These are phyloP conservation scores for Arachnomyces sp. DNA, from an alignment of 2,329 filamentous ascomycete species.

Conservation along the genomic window DNA sequence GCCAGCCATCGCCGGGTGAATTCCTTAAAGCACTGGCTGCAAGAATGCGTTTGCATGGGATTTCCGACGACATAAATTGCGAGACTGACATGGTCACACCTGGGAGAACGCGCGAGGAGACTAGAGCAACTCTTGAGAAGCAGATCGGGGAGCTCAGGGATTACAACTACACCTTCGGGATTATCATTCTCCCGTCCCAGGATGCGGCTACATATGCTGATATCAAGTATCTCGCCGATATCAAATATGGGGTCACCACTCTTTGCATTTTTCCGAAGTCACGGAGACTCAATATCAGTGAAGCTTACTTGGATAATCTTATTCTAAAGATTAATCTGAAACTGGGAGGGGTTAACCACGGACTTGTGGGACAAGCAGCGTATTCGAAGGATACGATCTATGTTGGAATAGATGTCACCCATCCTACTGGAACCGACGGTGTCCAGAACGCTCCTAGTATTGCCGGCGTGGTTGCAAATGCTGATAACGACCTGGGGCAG, in stretches of 20 bases:
- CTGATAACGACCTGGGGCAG: slow-evolving; percentile 21
- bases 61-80: too few relatives aligned
- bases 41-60: too few relatives aligned
- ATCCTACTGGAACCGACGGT: slow-evolving; percentile 22
- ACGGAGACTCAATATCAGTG: neutral
- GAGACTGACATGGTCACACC: too few relatives aligned
- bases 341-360: slow-evolving; percentile 14
- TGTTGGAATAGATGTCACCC: slow-evolving; percentile 37
- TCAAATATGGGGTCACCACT: slow-evolving; percentile 13
- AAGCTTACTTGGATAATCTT: slow-evolving; percentile 9
- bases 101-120: neutral
- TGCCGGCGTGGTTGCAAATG: slow-evolving; percentile 34
- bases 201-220: slow-evolving; percentile 12
- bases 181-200: slow-evolving; percentile 13
- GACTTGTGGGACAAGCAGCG: slow-evolving; percentile 9
- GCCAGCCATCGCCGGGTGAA: too few relatives aligned
- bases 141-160: slow-evolving; percentile 5
- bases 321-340: slow-evolving; percentile 19
- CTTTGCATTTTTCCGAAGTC: slow-evolving; percentile 10
- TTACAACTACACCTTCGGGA: slow-evolving; percentile 2
- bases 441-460: slow-evolving; percentile 28
- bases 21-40: too few relatives aligned
- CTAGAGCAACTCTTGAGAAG: neutral
- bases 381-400: slow-evolving; percentile 25
- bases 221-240: slow-evolving; percentile 15